A percentile compares a stretch with the other conserved stretches of the same genome.
phyloP scores from a whole-genome alignment of 2,329 filamentous ascomycete genomes.

The Fusarium marasasianum region DNA sequence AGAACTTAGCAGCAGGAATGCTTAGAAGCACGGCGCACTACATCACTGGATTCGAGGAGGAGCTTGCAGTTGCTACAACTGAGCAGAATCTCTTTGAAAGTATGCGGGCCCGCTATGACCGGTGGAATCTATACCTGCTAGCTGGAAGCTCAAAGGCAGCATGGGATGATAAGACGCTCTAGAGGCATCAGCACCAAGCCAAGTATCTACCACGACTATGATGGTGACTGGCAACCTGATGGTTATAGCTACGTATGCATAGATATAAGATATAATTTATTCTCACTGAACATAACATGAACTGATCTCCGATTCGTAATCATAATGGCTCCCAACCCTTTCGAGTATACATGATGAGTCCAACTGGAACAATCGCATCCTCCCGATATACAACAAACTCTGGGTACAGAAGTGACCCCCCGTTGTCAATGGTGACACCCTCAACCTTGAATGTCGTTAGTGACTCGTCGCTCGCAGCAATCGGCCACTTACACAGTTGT shows the following conservation, averaged over 20 bases:
- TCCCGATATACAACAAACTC: neutral
- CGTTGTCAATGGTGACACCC: neutral
- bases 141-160: neutral
- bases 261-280: no score
- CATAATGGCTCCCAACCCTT: neutral
- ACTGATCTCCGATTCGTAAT: accelerated
- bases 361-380: neutral
- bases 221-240: no score
- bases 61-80: neutral
- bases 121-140: neutral
- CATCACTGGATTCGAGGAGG: neutral
- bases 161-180: neutral
- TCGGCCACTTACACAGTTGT: neutral
- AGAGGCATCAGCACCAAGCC: no score
- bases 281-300: accelerated
- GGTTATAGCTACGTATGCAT: no score
- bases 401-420: neutral
- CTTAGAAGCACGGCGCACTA: neutral
- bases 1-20: neutral
- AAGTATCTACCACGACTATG: no score
- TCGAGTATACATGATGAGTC: neutral
- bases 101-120: neutral
- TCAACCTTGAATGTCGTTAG: neutral
- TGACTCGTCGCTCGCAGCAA: accelerated
- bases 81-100: neutral